Evolutionary conservation across 805 yeast species (phyloP), one percentile per base, ranked within the genome.

Genomic region (Metschnikowia proteae): DNA sequence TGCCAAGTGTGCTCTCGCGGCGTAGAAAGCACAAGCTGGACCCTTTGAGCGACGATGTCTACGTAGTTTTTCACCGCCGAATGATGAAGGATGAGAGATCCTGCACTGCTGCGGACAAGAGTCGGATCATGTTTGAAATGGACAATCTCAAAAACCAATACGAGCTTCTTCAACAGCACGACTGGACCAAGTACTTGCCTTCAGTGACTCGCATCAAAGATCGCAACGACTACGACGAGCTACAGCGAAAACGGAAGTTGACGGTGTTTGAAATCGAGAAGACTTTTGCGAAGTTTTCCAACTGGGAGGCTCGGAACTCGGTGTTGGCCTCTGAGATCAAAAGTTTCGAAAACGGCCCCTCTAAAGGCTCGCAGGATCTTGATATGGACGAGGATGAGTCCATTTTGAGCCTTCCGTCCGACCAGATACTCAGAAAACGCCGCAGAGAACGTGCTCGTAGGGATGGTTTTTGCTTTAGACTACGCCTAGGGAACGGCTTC

Each of bases 21-120:
- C 53, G 59, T 30, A 49, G 61, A 22, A 58, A 61, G 25, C 38
- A 39, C 29, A 40, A 26, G 23, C 49, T 38, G 5, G 76, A 71
- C 48, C 80, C 82, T 4, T 65, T 86, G 42, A 56, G 63, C 1
- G 85, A 81, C 60, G 55, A 60, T 0, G 17, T 68, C 10, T 82
- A 69, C 60, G 57, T 62, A 29, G 52, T 67, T 10, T 79, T 74
- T 56, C 91, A 86, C 64, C 73, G 74, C 37, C 72, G 78, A 35
- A 79, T 84, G 81, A 79, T 77, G 53, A 78, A 78, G 47, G 83
- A 82, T 45, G 96, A 87, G 62, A 76, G 75, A 50, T 73, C 79
- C 40, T 81, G 84, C 78, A 66, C 73, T 28, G 71, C 70, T 32
- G 67, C 76, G 1, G 91, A 86, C 54, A 68, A 78, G 26, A 77